A percentile compares a stretch with the other conserved stretches of the same genome.
phyloP scores from a whole-genome alignment of 2,329 filamentous ascomycete species.

The Keithomyces neogunnii region DNA sequence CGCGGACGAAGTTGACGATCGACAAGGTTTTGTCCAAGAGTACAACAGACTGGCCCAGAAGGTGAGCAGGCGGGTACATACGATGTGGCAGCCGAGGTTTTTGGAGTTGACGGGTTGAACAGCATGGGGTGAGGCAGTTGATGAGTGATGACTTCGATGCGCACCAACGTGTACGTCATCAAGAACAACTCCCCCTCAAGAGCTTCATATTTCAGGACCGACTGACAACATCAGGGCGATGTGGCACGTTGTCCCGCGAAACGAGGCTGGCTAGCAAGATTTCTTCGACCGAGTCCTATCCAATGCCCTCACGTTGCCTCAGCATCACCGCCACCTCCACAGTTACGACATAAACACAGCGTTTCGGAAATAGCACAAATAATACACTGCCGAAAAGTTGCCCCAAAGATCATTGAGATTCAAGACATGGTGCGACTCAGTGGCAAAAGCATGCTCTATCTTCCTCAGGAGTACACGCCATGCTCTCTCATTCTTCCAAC shows the following conservation, averaged over 20 bases:
- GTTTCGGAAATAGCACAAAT: constrained; percentile 47
- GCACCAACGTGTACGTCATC: constrained; percentile 22
- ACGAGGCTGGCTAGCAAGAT: constrained; percentile 28
- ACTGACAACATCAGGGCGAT: constrained; percentile 10
- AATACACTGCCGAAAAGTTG: constrained; percentile 33
- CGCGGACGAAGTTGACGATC: constrained; percentile 39
- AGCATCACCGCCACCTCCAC: constrained; percentile 7
- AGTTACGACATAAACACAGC: constrained; percentile 37
- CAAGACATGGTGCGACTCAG: constrained; percentile 53
- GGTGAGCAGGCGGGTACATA: constrained; percentile 24
- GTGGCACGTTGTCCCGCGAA: constrained; percentile 17
- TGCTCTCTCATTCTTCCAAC: constrained; percentile 52
- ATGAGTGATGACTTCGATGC: constrained; percentile 26
- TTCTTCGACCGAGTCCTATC: constrained; percentile 19
- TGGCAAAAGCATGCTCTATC: constrained; percentile 52
- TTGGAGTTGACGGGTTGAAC: constrained; percentile 3
- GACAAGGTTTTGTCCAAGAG: constrained; percentile 41
- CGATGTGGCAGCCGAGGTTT: too few relatives aligned
- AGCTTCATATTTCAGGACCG: not conserved
- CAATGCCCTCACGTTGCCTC: constrained; percentile 7
- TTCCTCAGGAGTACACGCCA: constrained; percentile 51
- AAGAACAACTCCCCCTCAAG: not conserved
- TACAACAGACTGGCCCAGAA: constrained; percentile 54
- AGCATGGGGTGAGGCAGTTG: constrained; percentile 45
- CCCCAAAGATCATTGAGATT: constrained; percentile 41